These are phyloP conservation scores for Thielaviopsis punctulata DNA, from an alignment of 2,329 filamentous ascomycete species.

Conservation along the genomic window DNA sequence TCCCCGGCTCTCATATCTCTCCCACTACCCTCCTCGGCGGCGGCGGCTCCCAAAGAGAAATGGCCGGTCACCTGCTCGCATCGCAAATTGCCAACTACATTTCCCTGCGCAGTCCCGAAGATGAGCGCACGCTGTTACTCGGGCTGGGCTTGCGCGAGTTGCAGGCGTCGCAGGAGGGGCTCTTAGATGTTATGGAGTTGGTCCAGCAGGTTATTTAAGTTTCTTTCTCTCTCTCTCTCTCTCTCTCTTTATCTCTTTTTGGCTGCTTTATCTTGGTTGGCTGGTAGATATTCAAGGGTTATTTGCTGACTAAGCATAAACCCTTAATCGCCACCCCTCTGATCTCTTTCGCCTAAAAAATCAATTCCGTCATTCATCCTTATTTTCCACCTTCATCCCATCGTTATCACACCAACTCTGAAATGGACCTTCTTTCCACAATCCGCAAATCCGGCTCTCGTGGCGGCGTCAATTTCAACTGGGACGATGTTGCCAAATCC, in stretches of 20 bases:
- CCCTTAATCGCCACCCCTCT: not conserved
- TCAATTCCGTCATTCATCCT: not conserved
- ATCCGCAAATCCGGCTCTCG: constrained; percentile 83
- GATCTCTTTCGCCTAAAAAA: not conserved
- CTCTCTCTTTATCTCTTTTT: not conserved
- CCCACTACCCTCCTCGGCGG: constrained; percentile 77
- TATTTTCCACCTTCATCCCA: not conserved
- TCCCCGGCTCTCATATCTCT: constrained; percentile 69
- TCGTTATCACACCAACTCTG: not conserved
- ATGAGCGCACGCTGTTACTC: constrained; percentile 42
- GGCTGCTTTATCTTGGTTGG: not conserved
- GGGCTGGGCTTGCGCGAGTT: constrained; percentile 40
- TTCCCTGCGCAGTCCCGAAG: constrained; percentile 49
- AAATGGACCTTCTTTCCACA: constrained; percentile 84
- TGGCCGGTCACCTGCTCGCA: constrained; percentile 72
- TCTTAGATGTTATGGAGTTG: constrained; percentile 49
- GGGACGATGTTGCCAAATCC: constrained; percentile 82
- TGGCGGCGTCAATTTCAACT: constrained; percentile 89
- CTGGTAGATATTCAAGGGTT: not conserved
- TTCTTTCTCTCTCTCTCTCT: not conserved
- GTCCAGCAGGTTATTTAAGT: constrained; percentile 37
- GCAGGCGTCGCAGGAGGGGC: constrained; percentile 35
- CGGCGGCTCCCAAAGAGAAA: constrained; percentile 62
- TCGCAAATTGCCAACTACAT: constrained; percentile 77
- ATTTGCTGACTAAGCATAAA: not conserved